Base-by-base conservation (phyloP, 23 red algal genomes). In the Porphyridium purpureum region DNA sequence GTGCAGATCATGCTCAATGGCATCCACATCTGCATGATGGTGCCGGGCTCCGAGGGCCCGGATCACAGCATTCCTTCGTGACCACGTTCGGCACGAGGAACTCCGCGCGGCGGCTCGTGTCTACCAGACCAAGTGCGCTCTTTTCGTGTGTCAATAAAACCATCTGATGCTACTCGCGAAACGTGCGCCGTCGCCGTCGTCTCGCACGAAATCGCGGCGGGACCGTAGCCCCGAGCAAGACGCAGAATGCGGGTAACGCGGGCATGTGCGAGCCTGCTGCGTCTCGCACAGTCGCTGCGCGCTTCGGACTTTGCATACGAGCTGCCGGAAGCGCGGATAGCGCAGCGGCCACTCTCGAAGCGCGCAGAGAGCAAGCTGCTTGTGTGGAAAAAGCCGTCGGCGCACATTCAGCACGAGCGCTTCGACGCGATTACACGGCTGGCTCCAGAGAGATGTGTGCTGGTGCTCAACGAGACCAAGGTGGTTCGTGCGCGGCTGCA, bases 1-100 rank as follows among this genome's bases (percentile, higher is more conserved):
- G 11, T 44, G 11, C 59, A 66, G 49, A 84, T 94, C 47, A 46
- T 94, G 3, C 55, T 94, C 11, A 94, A 94, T 68, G 88, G 88
- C 0, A 84, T 64, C 50, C 76, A 94, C 27, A 58, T 94, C 29
- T 94, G 78, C 34, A 52, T 94, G 62, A 59, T 94, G 24, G 76
- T 75, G 35, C 76, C 87, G 1, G 87, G 83, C 21, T 70, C 73
- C 21, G 34, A 67, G 19, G 83, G 83, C 4, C 62, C 72, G 4
- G 62, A 77, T 3, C 22, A 46, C 25, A 11, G 11, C 14, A 32
- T 24, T 55, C 51, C 51, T n/a, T n/a, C n/a, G n/a, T n/a, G n/a
- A n/a, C n/a, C n/a, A n/a, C n/a, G n/a, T n/a, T n/a, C n/a, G n/a
- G n/a, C n/a, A n/a, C n/a, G n/a, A n/a, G n/a, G n/a, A n/a, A n/a